A percentile compares a stretch with the other conserved stretches of the same genome.
These are phyloP conservation scores for Trichoderma asperellum DNA, from an alignment of 2,329 filamentous ascomycete genomes.

Conservation along the genomic window DNA sequence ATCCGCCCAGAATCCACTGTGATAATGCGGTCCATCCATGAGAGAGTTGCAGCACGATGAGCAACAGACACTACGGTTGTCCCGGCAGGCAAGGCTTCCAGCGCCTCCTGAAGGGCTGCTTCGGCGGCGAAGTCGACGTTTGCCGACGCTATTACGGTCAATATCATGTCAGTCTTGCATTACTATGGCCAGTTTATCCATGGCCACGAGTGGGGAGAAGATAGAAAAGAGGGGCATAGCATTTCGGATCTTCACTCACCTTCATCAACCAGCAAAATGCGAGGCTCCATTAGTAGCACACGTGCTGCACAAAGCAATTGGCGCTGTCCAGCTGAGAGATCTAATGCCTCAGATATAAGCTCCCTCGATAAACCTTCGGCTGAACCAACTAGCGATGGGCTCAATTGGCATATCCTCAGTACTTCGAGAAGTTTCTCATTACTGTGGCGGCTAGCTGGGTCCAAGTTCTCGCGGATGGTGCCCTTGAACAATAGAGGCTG, in stretches of 20 bases:
- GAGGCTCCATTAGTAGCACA: slow-evolving; percentile 1
- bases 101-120: not conserved
- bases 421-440: not conserved
- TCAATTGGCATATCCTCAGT: not conserved
- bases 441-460: not conserved
- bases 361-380: too few relatives aligned
- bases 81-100: not conserved
- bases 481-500: not conserved
- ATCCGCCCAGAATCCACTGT: not conserved
- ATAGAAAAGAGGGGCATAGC: too few relatives aligned
- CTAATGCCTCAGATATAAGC: not conserved
- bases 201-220: too few relatives aligned
- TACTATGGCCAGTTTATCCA: too few relatives aligned
- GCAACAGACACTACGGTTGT: slow-evolving; percentile 4
- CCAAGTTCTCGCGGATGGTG: not conserved
- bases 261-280: not conserved
- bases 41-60: not conserved
- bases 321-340: not conserved
- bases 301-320: not conserved
- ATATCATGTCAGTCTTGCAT: too few relatives aligned
- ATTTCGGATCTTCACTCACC: too few relatives aligned
- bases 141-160: too few relatives aligned
- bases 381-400: not conserved
- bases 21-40: slow-evolving; percentile 8
- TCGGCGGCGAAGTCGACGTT: not conserved